Evolutionary conservation across 2,329 filamentous ascomycete genomes (phyloP).

Genomic region (Diplodia seriata): DNA sequence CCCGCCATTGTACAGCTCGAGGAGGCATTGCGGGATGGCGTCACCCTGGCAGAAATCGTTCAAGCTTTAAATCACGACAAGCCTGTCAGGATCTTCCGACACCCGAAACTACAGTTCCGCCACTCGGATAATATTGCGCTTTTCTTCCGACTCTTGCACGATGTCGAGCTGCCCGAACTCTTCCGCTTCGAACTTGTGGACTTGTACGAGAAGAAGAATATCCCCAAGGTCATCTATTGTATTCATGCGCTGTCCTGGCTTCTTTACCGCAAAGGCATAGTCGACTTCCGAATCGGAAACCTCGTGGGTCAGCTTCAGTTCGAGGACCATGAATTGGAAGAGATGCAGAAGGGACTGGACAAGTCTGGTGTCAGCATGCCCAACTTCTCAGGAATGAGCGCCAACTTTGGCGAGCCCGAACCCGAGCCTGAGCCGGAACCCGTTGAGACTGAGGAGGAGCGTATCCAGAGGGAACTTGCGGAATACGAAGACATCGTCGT

Average conservation of each 20-base stretch:
- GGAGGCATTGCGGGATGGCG: constrained; percentile 88
- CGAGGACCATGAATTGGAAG: constrained; percentile 95
- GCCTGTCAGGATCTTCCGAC: constrained; percentile 80
- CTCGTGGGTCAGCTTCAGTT: constrained; percentile 96
- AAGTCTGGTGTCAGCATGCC: constrained; percentile 96
- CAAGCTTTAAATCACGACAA: constrained; percentile 83
- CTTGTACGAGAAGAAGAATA: constrained; percentile 99
- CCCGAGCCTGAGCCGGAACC: constrained; percentile 77
- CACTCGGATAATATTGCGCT: constrained; percentile 98
- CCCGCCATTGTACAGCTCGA: constrained; percentile 93
- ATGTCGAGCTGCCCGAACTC: constrained; percentile 89
- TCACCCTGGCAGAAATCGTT: constrained; percentile 93
- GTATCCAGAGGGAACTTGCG: constrained; percentile 78
- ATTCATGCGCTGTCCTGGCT: constrained; percentile 97
- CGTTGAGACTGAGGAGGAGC: constrained; percentile 86
- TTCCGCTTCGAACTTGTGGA: constrained; percentile 98
- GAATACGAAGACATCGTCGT: constrained; percentile 75
- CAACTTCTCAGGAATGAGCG: constrained; percentile 96
- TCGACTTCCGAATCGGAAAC: constrained; percentile 95
- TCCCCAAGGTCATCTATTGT: constrained; percentile 98
- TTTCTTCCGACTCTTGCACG: constrained; percentile 92
- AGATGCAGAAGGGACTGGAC: constrained; percentile 95
- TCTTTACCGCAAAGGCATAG: constrained; percentile 92
- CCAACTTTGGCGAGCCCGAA: constrained; percentile 82
- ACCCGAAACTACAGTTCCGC: constrained; percentile 85